phyloP scores from a whole-genome alignment of 768 basidiomycete genomes.

The Pleurotus cornucopiae region DNA sequence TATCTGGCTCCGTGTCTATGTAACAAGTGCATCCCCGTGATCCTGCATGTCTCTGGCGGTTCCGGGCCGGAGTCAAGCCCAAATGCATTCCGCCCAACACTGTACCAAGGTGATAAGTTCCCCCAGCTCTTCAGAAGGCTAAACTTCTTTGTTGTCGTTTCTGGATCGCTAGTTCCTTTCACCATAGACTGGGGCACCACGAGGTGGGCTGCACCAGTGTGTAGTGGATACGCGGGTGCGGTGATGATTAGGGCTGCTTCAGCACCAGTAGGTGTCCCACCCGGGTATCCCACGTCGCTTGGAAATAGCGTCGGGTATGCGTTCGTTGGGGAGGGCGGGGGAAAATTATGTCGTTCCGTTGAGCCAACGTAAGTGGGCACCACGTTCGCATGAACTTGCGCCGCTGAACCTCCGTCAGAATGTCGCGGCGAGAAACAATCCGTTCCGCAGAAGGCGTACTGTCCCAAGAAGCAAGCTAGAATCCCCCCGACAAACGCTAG shows the following conservation, averaged over 20 bases:
- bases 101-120: constrained; percentile 84
- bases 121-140: constrained; percentile 79
- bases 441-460: constrained; percentile 42
- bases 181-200: constrained; percentile 41
- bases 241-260: constrained; percentile 71
- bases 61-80: constrained; percentile 71
- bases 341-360: constrained; percentile 63
- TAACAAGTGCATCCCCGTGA: constrained; percentile 74
- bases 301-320: constrained; percentile 71
- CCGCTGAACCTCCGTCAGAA: not conserved
- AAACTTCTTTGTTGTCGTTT: constrained; percentile 33
- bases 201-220: constrained; percentile 65
- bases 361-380: constrained; percentile 69
- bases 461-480: constrained; percentile 43
- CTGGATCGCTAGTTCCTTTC: constrained; percentile 11
- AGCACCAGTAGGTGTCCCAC: constrained; percentile 75
- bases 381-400: constrained; percentile 21
- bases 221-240: constrained; percentile 74
- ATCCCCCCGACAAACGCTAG: constrained; percentile 53
- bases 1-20: constrained; percentile 81
- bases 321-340: constrained; percentile 73
- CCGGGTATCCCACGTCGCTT: constrained; percentile 70
- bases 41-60: constrained; percentile 61
- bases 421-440: constrained; percentile 28
- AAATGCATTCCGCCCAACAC: constrained; percentile 58